These are phyloP conservation scores for Exophiala dermatitidis DNA, from an alignment of 2,329 filamentous ascomycete species.

Conservation along the genomic window DNA sequence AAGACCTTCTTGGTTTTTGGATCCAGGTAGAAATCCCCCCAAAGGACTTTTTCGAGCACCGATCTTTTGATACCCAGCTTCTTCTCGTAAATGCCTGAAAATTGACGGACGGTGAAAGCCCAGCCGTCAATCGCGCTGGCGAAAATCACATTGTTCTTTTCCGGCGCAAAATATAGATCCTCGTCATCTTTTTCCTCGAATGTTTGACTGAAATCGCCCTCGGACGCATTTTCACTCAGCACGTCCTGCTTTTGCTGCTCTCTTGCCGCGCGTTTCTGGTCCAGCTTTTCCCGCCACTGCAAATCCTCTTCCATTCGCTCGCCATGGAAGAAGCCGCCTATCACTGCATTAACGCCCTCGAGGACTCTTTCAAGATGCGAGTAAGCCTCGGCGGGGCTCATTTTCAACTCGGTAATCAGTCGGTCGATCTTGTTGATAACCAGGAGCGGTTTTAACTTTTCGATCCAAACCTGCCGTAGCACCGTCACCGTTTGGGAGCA, in stretches of 20 bases:
- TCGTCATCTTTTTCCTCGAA: constrained; percentile 93
- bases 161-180: constrained; percentile 94
- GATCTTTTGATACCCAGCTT: constrained; percentile 91
- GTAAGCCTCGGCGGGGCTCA: constrained; percentile 85
- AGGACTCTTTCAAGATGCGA: constrained; percentile 80
- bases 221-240: constrained; percentile 26
- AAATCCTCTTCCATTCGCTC: constrained; percentile 98
- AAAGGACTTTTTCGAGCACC: constrained; percentile 84
- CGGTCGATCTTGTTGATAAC: constrained; percentile 99
- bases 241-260: constrained; percentile 40
- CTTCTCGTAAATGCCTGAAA: constrained; percentile 87
- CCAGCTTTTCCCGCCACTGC: constrained; percentile 88
- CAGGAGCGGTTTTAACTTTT: constrained; percentile 87
- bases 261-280: constrained; percentile 66
- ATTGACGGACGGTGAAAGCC: constrained; percentile 95
- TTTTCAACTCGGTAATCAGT: constrained; percentile 85
- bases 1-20: constrained; percentile 94
- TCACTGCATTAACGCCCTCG: constrained; percentile 93
- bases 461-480: constrained; percentile 85
- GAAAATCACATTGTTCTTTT: constrained; percentile 99
- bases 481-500: constrained; percentile 98
- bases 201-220: constrained; percentile 45
- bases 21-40: constrained; percentile 94
- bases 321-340: constrained; percentile 95
- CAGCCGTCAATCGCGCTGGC: constrained; percentile 97